Conservation (phyloP, 192 early-diverging fungal species). For the Coemansia sp. region DNA sequence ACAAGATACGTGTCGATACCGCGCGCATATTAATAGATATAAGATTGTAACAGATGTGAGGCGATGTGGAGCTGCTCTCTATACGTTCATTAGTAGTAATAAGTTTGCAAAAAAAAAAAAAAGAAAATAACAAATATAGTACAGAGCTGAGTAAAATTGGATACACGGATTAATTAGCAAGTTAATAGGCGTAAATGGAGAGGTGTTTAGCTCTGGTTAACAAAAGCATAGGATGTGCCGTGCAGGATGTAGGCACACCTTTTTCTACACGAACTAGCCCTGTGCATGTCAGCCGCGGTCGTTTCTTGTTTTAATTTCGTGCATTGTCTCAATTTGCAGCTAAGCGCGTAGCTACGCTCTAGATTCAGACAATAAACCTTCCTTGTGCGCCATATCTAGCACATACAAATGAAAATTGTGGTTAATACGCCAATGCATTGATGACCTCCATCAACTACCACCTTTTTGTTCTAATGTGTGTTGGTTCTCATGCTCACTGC, state of each 20-base stretch:
- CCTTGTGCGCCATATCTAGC: background rate
- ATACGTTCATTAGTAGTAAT: background rate
- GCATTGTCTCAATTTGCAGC: background rate
- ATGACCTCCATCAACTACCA: background rate
- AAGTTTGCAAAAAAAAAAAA: background rate
- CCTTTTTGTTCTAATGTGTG: background rate
- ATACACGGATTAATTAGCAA: background rate
- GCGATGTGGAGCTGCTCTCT: background rate
- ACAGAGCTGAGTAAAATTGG: background rate
- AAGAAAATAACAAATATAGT: background rate
- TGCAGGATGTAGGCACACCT: background rate
- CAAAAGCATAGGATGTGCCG: background rate
- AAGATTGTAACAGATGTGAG: background rate
- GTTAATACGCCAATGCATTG: slow-evolving; percentile 6
- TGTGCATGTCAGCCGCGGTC: background rate
- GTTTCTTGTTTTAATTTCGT: background rate
- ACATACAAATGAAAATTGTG: slow-evolving; percentile 3
- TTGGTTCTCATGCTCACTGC: background rate
- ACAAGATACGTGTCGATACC: background rate
- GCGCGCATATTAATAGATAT: background rate
- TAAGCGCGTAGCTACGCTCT: background rate
- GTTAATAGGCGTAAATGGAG: background rate
- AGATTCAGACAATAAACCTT: background rate
- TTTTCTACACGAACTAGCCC: background rate
- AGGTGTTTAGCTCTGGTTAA: background rate